Evolutionary conservation across 75 land plant genomes (phyloP).

Genomic region (Cupressus sempervirens): DNA sequence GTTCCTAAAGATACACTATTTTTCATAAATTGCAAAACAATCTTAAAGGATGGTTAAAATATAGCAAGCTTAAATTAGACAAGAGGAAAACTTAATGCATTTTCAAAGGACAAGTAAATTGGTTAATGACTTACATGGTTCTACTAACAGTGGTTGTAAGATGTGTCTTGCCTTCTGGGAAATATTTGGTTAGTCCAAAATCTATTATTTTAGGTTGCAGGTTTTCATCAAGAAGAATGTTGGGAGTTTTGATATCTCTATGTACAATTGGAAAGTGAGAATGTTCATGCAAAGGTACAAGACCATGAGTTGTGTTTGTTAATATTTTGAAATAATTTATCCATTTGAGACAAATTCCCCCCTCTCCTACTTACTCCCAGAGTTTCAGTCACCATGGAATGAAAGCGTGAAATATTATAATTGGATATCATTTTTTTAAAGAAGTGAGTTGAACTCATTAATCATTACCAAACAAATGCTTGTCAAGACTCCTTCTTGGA

Average conservation of each 20-base stretch:
- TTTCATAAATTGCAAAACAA: neutral
- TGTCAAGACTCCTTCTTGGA: constrained; percentile 14
- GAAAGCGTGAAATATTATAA: neutral
- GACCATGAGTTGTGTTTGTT: constrained; percentile 19
- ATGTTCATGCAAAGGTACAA: constrained; percentile 37
- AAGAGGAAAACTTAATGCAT: neutral
- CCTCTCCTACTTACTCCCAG: neutral
- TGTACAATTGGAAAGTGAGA: constrained; percentile 27
- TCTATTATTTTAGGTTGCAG: constrained; percentile 30
- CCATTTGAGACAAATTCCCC: neutral
- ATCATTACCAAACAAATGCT: constrained; percentile 13
- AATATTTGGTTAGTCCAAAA: constrained; percentile 39
- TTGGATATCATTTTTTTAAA: neutral
- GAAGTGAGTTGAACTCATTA: neutral
- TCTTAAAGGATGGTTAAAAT: neutral
- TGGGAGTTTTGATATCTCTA: constrained; percentile 36
- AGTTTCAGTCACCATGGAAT: constrained; percentile 9
- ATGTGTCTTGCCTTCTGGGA: constrained; percentile 21
- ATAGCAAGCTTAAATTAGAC: neutral
- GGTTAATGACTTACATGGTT: constrained; percentile 2
- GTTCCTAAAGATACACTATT: neutral
- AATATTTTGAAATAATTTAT: neutral
- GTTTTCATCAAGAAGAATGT: constrained; percentile 38
- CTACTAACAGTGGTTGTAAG: constrained; percentile 19
- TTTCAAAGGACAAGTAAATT: neutral